Percentiles rank a stretch among this genome's conserved stretches.
phyloP scores from a whole-genome alignment of 768 basidiomycete genomes.

The Kwoniella bestiolae region DNA sequence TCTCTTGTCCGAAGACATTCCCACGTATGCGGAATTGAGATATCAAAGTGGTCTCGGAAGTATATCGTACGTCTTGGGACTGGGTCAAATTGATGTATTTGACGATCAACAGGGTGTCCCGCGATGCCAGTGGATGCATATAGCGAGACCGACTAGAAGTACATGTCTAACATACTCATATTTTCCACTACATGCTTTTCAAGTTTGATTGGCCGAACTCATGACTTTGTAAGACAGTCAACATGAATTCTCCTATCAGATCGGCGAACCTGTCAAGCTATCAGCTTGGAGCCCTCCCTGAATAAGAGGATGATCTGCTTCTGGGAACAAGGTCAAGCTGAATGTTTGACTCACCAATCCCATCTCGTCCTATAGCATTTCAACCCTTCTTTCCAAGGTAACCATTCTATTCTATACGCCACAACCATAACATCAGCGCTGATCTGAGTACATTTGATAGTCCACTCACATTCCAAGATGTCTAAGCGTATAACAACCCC shows the following conservation, averaged over 20 bases:
- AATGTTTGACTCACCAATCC: constrained; percentile 2
- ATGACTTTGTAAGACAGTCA: constrained; percentile 6
- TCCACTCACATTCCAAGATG: constrained; percentile 20
- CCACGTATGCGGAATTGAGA: too few relatives aligned
- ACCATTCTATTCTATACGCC: constrained; percentile 15
- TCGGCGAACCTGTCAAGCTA: constrained; percentile 6
- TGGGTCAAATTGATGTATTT: too few relatives aligned
- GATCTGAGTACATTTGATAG: too few relatives aligned
- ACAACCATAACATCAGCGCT: too few relatives aligned
- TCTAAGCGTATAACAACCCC: constrained; percentile 15
- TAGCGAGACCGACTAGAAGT: too few relatives aligned
- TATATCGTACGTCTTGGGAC: too few relatives aligned
- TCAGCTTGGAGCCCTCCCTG: not conserved
- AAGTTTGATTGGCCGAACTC: not conserved
- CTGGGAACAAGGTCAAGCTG: not conserved
- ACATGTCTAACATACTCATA: too few relatives aligned
- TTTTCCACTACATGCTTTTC: not conserved
- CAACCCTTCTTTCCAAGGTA: constrained; percentile 52
- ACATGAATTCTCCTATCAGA: constrained; percentile 10
- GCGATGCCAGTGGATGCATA: too few relatives aligned
- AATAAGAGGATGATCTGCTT: not conserved
- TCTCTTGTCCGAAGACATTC: too few relatives aligned
- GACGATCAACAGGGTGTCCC: too few relatives aligned
- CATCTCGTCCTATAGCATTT: constrained; percentile 64
- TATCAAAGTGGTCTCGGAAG: too few relatives aligned